Percentiles rank a stretch among this genome's conserved stretches.
phyloP scores from a whole-genome alignment of 2,329 filamentous ascomycete genomes.

The Fusarium floridanum region DNA sequence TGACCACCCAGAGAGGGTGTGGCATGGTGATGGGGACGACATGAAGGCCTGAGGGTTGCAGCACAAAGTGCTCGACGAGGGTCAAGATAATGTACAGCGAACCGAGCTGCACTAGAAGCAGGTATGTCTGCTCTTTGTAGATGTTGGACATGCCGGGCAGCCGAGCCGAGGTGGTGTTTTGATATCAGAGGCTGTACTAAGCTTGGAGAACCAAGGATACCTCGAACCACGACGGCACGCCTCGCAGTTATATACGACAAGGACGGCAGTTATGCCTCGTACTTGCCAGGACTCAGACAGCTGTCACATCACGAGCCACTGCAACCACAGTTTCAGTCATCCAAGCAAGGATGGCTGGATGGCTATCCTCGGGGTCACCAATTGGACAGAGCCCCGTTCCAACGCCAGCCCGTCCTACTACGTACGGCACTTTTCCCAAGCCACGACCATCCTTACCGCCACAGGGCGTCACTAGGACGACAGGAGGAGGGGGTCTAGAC shows the following conservation, averaged over 20 bases:
- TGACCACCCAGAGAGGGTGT: conserved; percentile 28
- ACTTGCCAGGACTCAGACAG: neutral
- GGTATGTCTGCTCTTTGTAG: neutral
- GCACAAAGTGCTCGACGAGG: conserved; percentile 2
- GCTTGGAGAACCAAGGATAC: neutral
- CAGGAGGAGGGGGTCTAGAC: neutral
- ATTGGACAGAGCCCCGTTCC: neutral
- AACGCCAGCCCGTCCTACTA: neutral
- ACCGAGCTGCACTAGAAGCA: neutral
- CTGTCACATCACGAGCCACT: neutral
- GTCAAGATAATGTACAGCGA: conserved; percentile 14
- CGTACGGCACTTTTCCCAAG: neutral
- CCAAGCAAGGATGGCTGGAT: neutral
- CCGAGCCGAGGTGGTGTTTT: neutral
- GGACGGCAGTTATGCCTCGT: neutral
- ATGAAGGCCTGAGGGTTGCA: conserved; percentile 5
- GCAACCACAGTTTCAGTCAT: neutral
- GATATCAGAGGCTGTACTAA: neutral
- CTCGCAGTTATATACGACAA: neutral
- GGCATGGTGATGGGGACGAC: conserved; percentile 7
- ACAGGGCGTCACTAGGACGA: neutral
- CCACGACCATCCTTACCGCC: neutral
- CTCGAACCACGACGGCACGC: neutral
- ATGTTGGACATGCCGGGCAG: neutral
- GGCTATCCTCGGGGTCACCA: neutral